Evolutionary conservation across 1,284 basidiomycete genomes (phyloP).

Genomic region (Trichosporon sp.): DNA sequence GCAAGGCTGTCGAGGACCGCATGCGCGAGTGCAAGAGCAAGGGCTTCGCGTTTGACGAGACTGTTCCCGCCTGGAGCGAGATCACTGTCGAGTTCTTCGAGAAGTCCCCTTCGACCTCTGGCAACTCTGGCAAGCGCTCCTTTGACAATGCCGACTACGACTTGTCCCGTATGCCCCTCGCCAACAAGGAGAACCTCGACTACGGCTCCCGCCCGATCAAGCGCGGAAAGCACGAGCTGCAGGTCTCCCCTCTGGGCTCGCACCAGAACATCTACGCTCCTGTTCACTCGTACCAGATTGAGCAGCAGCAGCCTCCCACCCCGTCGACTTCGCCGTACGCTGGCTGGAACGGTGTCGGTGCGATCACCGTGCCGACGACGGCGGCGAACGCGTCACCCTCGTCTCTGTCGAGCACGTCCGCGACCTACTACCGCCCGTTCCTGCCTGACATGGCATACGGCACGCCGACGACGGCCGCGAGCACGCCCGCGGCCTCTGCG

Average conservation of each 20-base stretch:
- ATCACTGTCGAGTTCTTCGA: conserved; percentile 20
- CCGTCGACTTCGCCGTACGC: conserved; percentile 9
- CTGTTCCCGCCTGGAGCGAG: conserved; percentile 16
- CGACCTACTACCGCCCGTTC: conserved; percentile 14
- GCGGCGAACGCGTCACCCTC: conserved; percentile 2
- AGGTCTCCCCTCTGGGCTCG: conserved; percentile 15
- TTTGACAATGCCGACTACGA: conserved; percentile 12
- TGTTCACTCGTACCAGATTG: conserved; percentile 13
- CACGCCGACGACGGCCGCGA: not conserved
- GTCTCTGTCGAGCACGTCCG: not conserved
- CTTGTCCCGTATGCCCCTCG: conserved; percentile 3
- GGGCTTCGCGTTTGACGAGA: conserved; percentile 6
- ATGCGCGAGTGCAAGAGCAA: conserved; percentile 9
- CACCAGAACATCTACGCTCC: conserved; percentile 22
- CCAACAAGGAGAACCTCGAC: conserved; percentile 23
- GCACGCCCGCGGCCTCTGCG: not conserved
- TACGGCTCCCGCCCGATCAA: conserved; percentile 15
- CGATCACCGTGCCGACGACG: conserved; percentile 9
- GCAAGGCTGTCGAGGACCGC: conserved; percentile 24
- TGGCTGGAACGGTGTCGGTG: conserved; percentile 12
- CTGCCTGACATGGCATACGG: conserved; percentile 11
- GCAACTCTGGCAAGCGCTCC: conserved; percentile 16
- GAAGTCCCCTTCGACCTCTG: conserved; percentile 27
- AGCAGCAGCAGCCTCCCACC: conserved; percentile 12
- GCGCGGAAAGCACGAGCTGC: conserved; percentile 18